phyloP scores from a whole-genome alignment of 108 stramenopile genomes.

The Cylindrotheca closterium region DNA sequence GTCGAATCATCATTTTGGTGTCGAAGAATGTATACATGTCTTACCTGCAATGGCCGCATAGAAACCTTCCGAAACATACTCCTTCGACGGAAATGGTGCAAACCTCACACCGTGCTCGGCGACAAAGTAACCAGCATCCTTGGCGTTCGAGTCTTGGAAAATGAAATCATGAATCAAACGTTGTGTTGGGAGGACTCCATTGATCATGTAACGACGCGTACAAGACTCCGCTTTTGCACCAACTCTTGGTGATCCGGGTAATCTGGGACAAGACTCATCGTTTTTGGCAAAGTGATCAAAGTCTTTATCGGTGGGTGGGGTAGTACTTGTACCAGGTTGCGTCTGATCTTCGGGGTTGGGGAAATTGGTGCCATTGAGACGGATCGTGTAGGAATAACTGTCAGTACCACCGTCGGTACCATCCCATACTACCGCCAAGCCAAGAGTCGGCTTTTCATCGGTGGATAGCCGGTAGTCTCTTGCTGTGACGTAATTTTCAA shows the following conservation, averaged over 20 bases:
- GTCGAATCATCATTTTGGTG: constrained; percentile 36
- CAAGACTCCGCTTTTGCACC: constrained; percentile 50
- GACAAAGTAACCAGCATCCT: constrained; percentile 25
- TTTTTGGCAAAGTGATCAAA: constrained; percentile 50
- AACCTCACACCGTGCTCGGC: constrained; percentile 45
- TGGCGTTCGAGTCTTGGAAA: constrained; percentile 45
- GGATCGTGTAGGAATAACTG: constrained; percentile 59
- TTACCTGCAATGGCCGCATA: constrained; percentile 47
- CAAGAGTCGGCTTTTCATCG: constrained; percentile 54
- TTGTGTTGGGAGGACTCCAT: constrained; percentile 73
- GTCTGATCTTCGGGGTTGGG: constrained; percentile 52
- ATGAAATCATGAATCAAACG: constrained; percentile 77
- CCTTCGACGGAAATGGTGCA: constrained; percentile 61
- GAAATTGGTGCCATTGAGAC: constrained; percentile 74
- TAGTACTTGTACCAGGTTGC: constrained; percentile 54
- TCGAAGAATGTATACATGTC: not conserved
- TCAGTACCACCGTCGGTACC: constrained; percentile 30
- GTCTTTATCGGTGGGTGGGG: constrained; percentile 48
- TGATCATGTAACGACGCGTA: constrained; percentile 74
- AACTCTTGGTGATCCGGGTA: constrained; percentile 38
- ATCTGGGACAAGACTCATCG: constrained; percentile 46
- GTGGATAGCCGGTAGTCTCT: constrained; percentile 53
- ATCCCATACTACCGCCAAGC: constrained; percentile 63
- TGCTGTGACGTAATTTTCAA: constrained; percentile 56
- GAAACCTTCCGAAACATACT: constrained; percentile 57